Percentiles rank a stretch among this genome's conserved stretches.
Evolutionary conservation across 805 yeast genomes (phyloP).

Genomic region (Candida awuae): DNA sequence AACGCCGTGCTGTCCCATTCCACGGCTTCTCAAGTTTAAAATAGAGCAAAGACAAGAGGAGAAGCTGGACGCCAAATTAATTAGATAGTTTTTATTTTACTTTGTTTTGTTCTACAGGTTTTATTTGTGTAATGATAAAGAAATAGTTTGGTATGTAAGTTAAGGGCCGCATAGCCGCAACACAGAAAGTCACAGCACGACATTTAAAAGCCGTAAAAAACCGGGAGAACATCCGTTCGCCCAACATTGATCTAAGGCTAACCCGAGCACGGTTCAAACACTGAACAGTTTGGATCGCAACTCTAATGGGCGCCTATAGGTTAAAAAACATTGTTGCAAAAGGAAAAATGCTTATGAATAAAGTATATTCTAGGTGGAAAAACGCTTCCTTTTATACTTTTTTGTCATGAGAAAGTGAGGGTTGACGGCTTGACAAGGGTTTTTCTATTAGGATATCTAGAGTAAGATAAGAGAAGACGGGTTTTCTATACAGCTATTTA

Average conservation of each 20-base stretch:
- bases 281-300: conserved; percentile 49
- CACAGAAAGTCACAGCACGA: conserved; percentile 39
- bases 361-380: background rate
- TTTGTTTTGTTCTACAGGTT: too few relatives aligned
- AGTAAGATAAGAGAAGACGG: too few relatives aligned
- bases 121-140: background rate
- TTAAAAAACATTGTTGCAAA: conserved; percentile 24
- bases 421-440: background rate
- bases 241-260: conserved; percentile 60
- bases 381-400: conserved; percentile 10
- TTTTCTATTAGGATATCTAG: conserved; percentile 1
- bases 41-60: conserved; percentile 55
- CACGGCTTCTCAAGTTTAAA: conserved; percentile 52
- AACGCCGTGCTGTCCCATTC: conserved; percentile 74
- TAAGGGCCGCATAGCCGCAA: conserved; percentile 66
- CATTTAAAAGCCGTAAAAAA: conserved; percentile 46
- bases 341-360: conserved; percentile 11
- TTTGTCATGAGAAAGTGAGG: background rate
- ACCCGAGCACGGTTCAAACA: conserved; percentile 83
- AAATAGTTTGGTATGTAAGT: conserved; percentile 39
- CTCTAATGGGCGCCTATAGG: conserved; percentile 79
- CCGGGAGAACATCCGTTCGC: conserved; percentile 22
- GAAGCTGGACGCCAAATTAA: conserved; percentile 48
- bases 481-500: conserved; percentile 17
- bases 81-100: too few relatives aligned